Evolutionary conservation across 441 rosid genomes (phyloP).

Genomic region (Codiaeum variegatum): DNA sequence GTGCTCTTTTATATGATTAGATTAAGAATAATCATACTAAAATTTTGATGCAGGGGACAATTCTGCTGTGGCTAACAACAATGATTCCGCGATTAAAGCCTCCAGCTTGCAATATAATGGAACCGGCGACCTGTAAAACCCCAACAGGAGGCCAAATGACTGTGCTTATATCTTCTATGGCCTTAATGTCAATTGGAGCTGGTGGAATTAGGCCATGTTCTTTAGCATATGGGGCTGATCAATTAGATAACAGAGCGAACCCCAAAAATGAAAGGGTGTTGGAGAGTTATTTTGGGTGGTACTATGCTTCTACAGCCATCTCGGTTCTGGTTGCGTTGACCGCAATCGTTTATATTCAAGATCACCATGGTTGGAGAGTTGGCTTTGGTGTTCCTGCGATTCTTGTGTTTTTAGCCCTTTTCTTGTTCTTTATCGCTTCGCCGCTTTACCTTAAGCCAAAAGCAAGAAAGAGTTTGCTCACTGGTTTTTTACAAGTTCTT

Average conservation of each 20-base stretch:
- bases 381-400: slow-evolving; percentile 82
- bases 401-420: slow-evolving; percentile 54
- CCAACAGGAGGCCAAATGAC: slow-evolving; percentile 53
- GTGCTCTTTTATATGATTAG: background rate
- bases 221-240: slow-evolving; percentile 90
- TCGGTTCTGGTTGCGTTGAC: slow-evolving; percentile 67
- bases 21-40: background rate
- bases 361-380: slow-evolving; percentile 67
- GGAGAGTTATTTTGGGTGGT: slow-evolving; percentile 88
- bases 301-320: slow-evolving; percentile 67
- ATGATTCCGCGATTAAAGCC: slow-evolving; percentile 64
- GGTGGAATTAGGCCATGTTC: slow-evolving; percentile 96
- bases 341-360: slow-evolving; percentile 79
- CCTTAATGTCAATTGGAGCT: slow-evolving; percentile 72
- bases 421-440: slow-evolving; percentile 63
- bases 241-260: slow-evolving; percentile 57
- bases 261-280: slow-evolving; percentile 63
- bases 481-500: slow-evolving; percentile 65
- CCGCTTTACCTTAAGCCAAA: slow-evolving; percentile 58
- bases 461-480: slow-evolving; percentile 54
- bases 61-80: slow-evolving; percentile 69
- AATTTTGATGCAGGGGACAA: slow-evolving; percentile 52
- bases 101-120: slow-evolving; percentile 34
- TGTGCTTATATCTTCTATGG: slow-evolving; percentile 48
- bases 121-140: slow-evolving; percentile 37